These are phyloP conservation scores for Candida sphagnicola DNA, from an alignment of 805 yeast species.

Conservation along the genomic window DNA sequence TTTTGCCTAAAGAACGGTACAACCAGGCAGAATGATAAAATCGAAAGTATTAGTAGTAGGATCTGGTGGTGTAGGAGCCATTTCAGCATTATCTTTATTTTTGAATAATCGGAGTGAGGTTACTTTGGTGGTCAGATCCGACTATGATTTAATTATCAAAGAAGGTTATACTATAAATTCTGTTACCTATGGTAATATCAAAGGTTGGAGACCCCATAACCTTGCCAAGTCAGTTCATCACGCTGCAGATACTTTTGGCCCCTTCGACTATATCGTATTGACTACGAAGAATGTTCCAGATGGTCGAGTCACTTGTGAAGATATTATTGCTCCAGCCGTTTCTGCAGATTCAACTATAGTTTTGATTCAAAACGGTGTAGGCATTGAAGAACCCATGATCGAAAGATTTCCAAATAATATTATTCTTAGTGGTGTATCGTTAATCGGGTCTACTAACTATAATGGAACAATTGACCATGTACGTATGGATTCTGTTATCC, in stretches of 20 bases:
- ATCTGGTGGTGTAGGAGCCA: constrained; percentile 83
- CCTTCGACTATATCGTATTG: constrained; percentile 35
- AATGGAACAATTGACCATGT: constrained; percentile 16
- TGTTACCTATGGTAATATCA: constrained; percentile 27
- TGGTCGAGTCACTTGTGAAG: constrained; percentile 36
- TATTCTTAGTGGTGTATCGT: constrained; percentile 33
- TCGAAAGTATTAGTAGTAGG: constrained; percentile 61
- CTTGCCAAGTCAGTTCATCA: constrained; percentile 25
- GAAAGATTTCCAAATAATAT: constrained; percentile 28
- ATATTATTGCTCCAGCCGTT: constrained; percentile 36
- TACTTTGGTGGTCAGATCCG: constrained; percentile 35
- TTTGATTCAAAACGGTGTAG: constrained; percentile 39
- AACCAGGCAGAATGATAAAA: background rate
- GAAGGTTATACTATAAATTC: constrained; percentile 32
- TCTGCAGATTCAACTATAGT: constrained; percentile 19
- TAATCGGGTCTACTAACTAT: constrained; percentile 31
- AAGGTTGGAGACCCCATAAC: constrained; percentile 26
- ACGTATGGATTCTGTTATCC: constrained; percentile 16
- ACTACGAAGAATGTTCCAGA: constrained; percentile 38
- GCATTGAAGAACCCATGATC: constrained; percentile 30
- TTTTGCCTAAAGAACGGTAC: too few relatives aligned
- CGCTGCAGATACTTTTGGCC: constrained; percentile 20
- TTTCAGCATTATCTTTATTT: constrained; percentile 63
- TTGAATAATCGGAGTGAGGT: constrained; percentile 40
- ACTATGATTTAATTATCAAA: constrained; percentile 23